A percentile compares a stretch with the other conserved stretches of the same genome.
phyloP scores from a whole-genome alignment of 1,139 yeast species.

The Magnusiomyces ingens region DNA sequence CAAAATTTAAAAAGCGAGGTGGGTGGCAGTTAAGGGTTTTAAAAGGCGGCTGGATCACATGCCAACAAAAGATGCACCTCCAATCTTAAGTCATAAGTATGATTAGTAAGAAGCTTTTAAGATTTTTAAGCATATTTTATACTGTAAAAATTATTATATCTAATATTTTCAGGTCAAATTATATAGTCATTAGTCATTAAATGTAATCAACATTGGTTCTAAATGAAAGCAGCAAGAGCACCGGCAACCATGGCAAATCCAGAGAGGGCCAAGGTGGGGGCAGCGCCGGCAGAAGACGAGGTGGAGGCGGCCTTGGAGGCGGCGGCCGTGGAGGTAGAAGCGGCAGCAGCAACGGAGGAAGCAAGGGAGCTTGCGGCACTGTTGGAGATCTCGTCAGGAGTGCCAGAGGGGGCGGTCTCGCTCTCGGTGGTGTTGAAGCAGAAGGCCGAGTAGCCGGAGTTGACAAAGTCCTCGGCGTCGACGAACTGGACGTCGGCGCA shows the following conservation, averaged over 20 bases:
- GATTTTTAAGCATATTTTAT: too few relatives aligned
- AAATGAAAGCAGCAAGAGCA: constrained; percentile 19
- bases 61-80: too few relatives aligned
- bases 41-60: too few relatives aligned
- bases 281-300: constrained; percentile 12
- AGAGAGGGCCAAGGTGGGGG: constrained; percentile 14
- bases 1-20: too few relatives aligned
- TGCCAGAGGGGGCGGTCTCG: constrained; percentile 22
- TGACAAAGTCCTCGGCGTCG: constrained; percentile 34
- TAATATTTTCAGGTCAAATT: too few relatives aligned
- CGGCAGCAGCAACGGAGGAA: constrained; percentile 19
- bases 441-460: constrained; percentile 30
- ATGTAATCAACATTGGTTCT: constrained; percentile 1
- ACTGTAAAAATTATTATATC: too few relatives aligned
- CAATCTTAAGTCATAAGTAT: too few relatives aligned
- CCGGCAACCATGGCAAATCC: constrained; percentile 19
- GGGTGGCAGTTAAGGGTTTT: too few relatives aligned
- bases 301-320: constrained; percentile 21
- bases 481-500: constrained; percentile 38
- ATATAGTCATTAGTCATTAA: too few relatives aligned
- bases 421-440: constrained; percentile 39
- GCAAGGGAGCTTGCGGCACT: constrained; percentile 20
- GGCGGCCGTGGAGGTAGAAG: constrained; percentile 18
- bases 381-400: constrained; percentile 18
- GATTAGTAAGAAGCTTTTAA: too few relatives aligned